These are phyloP conservation scores for Apiotrichum mycotoxinovorans DNA, from an alignment of 1,284 basidiomycete species.

Conservation along the genomic window DNA sequence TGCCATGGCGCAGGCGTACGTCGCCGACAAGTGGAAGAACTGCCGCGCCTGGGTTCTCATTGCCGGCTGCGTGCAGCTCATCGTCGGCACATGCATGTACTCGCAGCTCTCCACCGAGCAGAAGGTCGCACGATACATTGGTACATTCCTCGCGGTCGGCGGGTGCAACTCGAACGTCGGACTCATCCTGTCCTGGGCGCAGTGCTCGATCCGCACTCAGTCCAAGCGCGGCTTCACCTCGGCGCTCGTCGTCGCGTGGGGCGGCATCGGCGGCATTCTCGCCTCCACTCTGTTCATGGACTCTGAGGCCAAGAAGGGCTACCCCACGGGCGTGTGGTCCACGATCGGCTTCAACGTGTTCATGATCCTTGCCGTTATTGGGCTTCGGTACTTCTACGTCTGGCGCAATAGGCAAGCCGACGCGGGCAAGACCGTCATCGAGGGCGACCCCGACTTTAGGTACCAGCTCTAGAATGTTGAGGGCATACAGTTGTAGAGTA, in stretches of 20 bases:
- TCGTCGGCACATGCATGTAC: slow-evolving; percentile 12
- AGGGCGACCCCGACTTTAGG: slow-evolving; percentile 12
- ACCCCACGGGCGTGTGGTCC: slow-evolving; percentile 13
- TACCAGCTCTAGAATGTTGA: slow-evolving; percentile 4
- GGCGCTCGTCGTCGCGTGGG: slow-evolving; percentile 48
- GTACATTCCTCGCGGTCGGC: slow-evolving; percentile 49
- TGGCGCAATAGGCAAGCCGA: slow-evolving; percentile 16
- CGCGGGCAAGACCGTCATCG: slow-evolving; percentile 11
- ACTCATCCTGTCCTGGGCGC: slow-evolving; percentile 39
- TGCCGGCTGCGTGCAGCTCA: slow-evolving; percentile 1
- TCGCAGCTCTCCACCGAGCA: slow-evolving; percentile 2
- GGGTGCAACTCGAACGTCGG: slow-evolving; percentile 39
- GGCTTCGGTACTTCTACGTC: slow-evolving; percentile 6
- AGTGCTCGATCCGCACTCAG: slow-evolving; percentile 50
- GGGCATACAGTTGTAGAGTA: too few relatives aligned
- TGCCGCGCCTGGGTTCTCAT: slow-evolving; percentile 7
- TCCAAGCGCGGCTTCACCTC: slow-evolving; percentile 46
- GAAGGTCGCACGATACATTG: slow-evolving; percentile 45
- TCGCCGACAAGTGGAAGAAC: slow-evolving; percentile 39
- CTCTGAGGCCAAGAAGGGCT: slow-evolving; percentile 9
- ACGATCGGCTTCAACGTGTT: slow-evolving; percentile 8
- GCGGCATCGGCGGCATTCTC: slow-evolving; percentile 51
- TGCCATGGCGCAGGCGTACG: slow-evolving; percentile 39
- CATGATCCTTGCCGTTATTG: background rate
- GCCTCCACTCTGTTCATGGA: slow-evolving; percentile 15